Evolutionary conservation across 768 basidiomycete genomes (phyloP), one percentile per base, ranked within the genome.

Genomic region (Boletus sp.): DNA sequence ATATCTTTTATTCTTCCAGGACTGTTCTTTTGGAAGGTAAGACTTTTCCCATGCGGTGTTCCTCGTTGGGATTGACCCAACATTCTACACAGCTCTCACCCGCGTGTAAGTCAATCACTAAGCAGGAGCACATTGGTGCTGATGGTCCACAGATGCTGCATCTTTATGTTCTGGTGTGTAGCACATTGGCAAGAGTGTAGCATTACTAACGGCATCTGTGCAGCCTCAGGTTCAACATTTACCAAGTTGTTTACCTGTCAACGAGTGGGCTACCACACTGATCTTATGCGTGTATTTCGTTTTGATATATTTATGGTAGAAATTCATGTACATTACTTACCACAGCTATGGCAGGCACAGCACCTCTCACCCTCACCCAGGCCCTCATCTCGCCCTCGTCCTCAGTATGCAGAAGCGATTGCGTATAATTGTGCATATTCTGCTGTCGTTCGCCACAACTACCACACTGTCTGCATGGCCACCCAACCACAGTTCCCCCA

Each of bases 1-100:
- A 93, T 98, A 56, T 94, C 92, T 1, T 98, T 98, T 75, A 97
- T 98, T 66, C 80, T 97, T 36, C 95, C 94, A 0, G 94, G 93
- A 2, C 74, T 94, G 49, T 90, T 97, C 68, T 97, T 91, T 76
- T 98, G 92, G 88, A 88, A 92, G 87, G 90, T 89, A 62, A 62
- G 75, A 42, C 32, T n/a, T 30, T 58, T 59, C 49, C 32, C 54
- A 58, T 59, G 53, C 48, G 47, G 51, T 11, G 29, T 50, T 45
- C 51, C 54, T 47, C 54, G 17, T 32, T 10, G 50, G 28, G 9
- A 4, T 3, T 45, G 39, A 54, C 14, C 64, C 58, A 54, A 67
- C 17, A 14, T 12, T 50, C 37, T 54, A 46, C 55, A 49, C 64
- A 91, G 85, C 78, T 96, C 61, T 86, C 89, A 93, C 65, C 75